Evolutionary conservation across 495 filamentous ascomycete genomes (phyloP).

Genomic region (Cercophora scortea): DNA sequence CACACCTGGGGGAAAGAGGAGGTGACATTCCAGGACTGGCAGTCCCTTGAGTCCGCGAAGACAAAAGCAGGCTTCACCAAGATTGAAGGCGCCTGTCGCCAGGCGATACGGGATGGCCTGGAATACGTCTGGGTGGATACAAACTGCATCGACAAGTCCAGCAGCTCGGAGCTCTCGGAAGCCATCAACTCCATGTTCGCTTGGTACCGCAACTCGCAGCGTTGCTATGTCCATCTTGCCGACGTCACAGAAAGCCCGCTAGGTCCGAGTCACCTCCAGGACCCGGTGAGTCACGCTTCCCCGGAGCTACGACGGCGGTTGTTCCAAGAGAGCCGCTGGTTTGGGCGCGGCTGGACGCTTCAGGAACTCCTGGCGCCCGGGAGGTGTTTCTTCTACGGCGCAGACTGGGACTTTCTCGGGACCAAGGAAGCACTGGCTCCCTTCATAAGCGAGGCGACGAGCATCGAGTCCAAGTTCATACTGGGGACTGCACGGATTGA

Average conservation of each 20-base stretch:
- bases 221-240: constrained; percentile 27
- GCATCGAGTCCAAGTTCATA: not conserved
- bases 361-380: constrained; percentile 32
- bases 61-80: constrained; percentile 2
- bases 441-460: not conserved
- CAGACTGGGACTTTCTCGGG: constrained; percentile 18
- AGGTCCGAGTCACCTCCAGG: not conserved
- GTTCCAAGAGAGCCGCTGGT: constrained; percentile 20
- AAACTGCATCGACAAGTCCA: constrained; percentile 30
- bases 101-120: constrained; percentile 8
- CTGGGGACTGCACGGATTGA: not conserved
- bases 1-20: constrained; percentile 10
- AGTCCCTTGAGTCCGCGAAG: not conserved
- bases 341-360: constrained; percentile 33
- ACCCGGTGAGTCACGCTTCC: not conserved
- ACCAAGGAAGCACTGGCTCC: not conserved
- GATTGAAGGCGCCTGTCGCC: not conserved
- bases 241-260: constrained; percentile 11
- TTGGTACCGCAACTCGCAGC: constrained; percentile 16
- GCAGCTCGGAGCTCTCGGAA: constrained; percentile 19
- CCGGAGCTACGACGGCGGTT: not conserved
- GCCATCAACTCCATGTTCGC: constrained; percentile 12
- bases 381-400: constrained; percentile 21
- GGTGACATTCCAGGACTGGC: constrained; percentile 11
- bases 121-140: constrained; percentile 31